Base-by-base conservation (phyloP, 1,139 yeast genomes). In the Hyphopichia pseudoburtonii region DNA sequence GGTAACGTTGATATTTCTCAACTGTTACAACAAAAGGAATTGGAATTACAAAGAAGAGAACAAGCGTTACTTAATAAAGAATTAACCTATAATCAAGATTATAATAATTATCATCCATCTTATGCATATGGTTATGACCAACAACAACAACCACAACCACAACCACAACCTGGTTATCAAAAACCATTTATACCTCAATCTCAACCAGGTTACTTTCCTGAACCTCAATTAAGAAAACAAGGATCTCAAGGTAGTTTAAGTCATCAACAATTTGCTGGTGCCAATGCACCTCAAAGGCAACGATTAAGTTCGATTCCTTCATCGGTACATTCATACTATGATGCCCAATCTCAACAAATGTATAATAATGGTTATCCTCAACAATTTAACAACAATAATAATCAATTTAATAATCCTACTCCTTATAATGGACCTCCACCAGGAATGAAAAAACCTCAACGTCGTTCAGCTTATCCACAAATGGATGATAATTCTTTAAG, bases 11-110 rank as follows among this genome's bases (percentile, higher is more conserved):
- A n/a, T n/a, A n/a, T n/a, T n/a, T n/a, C n/a, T n/a, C n/a, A n/a
- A n/a, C n/a, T n/a, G n/a, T 34, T 56, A 11, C 43, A 51, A 7
- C 56, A 57, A 23, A 57, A 54, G 40, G 78, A 74, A 44, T 37
- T 66, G 33, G 78, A 72, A 44, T 55, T 74, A 33, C 64, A 66
- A 44, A 66, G 60, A 40, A 66, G 72, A 45, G 80, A 74, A 48
- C 58, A 70, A 40, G 67, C 70, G 22, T 53, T 74, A 46, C 54
- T 61, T 41, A 66, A 63, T 41, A 62, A 69, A 34, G 77, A 73
- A 50, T 32, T 58, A 28, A 65, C 32, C 15, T 3, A 14, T 17
- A 24, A 32, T 17, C 18, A 15, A 21, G 19, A 16, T 15, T 30
- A 24, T 18, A n/a, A 17, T 29, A 25, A 32, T 15, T 16, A 15